Conservation (phyloP, 768 basidiomycete genomes). For the Lepiota venenata region DNA sequence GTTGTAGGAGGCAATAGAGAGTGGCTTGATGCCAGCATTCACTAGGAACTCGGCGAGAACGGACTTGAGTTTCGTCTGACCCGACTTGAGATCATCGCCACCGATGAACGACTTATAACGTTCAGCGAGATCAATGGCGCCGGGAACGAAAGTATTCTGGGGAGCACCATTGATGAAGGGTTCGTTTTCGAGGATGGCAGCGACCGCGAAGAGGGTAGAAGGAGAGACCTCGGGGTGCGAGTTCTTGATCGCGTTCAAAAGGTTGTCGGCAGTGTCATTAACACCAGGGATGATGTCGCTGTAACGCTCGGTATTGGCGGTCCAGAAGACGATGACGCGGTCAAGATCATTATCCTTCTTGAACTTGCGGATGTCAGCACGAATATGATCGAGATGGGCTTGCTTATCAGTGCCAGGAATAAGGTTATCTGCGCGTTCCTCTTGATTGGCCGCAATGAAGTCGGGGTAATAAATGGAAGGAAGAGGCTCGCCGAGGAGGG, state of each 20-base stretch:
- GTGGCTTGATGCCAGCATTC: slow-evolving; percentile 97
- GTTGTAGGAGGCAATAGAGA: slow-evolving; percentile 97
- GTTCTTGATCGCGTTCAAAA: slow-evolving; percentile 75
- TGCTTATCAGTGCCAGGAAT: slow-evolving; percentile 86
- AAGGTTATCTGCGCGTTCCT: slow-evolving; percentile 92
- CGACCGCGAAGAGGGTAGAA: slow-evolving; percentile 93
- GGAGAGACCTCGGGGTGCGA: slow-evolving; percentile 96
- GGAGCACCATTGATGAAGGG: slow-evolving; percentile 98
- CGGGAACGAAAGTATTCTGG: slow-evolving; percentile 98
- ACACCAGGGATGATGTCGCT: slow-evolving; percentile 91
- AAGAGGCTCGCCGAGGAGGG: slow-evolving; percentile 73
- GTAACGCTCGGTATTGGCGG: slow-evolving; percentile 98
- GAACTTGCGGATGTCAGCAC: slow-evolving; percentile 92
- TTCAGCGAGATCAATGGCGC: slow-evolving; percentile 91
- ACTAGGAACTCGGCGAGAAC: slow-evolving; percentile 98
- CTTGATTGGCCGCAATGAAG: slow-evolving; percentile 98
- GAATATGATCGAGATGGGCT: slow-evolving; percentile 87
- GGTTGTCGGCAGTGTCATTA: slow-evolving; percentile 89
- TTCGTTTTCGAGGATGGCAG: slow-evolving; percentile 90
- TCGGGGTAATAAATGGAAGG: slow-evolving; percentile 97
- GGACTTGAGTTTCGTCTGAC: slow-evolving; percentile 96
- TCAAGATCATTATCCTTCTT: slow-evolving; percentile 81
- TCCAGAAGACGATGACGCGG: slow-evolving; percentile 95
- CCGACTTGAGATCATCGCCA: slow-evolving; percentile 97
- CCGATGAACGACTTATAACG: slow-evolving; percentile 89